Evolutionary conservation across 306 rosid species (phyloP).

Genomic region (Acacia confusa): DNA sequence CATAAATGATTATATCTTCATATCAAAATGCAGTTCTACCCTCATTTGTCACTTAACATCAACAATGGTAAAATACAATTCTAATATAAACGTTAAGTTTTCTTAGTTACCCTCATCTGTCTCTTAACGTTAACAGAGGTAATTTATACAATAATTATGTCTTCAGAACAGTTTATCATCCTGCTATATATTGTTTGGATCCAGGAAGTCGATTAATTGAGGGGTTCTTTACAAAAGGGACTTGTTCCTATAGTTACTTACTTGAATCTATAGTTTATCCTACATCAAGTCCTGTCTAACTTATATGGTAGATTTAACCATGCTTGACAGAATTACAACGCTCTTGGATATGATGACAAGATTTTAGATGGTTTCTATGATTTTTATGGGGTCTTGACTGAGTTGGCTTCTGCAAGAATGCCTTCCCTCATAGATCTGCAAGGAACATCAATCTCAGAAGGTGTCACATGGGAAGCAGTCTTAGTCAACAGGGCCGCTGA

Average conservation of each 20-base stretch:
- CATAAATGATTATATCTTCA: neutral
- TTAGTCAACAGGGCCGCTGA: conserved; percentile 86
- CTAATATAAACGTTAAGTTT: neutral
- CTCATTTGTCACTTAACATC: neutral
- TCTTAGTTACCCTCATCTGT: neutral
- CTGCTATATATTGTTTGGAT: conserved; percentile 8
- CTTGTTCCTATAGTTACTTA: conserved; percentile 33
- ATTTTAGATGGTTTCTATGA: conserved; percentile 95
- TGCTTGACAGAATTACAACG: conserved; percentile 97
- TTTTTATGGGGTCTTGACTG: conserved; percentile 72
- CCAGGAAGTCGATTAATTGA: conserved; percentile 13
- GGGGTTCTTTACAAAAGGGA: conserved; percentile 12
- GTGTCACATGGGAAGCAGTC: conserved; percentile 90
- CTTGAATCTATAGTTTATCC: conserved; percentile 36
- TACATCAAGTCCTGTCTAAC: conserved; percentile 60
- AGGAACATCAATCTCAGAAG: conserved; percentile 71
- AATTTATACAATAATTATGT: neutral
- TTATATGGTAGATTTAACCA: conserved; percentile 81
- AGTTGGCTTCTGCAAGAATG: conserved; percentile 67
- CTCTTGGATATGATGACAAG: conserved; percentile 96
- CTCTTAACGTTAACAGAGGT: neutral
- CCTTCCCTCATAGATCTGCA: conserved; percentile 95
- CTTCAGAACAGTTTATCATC: neutral
- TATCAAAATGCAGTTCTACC: neutral
- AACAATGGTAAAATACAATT: neutral